Evolutionary conservation across 345 rosid species (phyloP).

Genomic region (Carallia brachiata): DNA sequence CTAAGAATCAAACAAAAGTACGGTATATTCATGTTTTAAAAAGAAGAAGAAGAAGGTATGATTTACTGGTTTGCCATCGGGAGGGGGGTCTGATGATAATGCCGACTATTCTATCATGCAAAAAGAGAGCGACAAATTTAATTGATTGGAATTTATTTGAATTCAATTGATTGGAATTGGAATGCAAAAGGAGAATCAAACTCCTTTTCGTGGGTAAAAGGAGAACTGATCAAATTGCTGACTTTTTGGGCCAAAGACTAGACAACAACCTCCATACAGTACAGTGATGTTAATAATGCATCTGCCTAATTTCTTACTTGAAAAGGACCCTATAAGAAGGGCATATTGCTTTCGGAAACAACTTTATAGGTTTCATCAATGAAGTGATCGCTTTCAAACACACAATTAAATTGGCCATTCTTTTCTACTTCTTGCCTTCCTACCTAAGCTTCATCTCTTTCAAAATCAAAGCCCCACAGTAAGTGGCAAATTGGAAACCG

Average conservation of each 20-base stretch:
- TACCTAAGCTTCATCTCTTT: conserved; percentile 5
- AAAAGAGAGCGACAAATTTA: no score
- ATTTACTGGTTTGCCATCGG: no score
- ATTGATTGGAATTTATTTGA: no score
- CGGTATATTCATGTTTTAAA: not conserved
- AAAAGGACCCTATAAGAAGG: conserved; percentile 20
- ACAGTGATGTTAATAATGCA: conserved; percentile 9
- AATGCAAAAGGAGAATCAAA: conserved; percentile 1
- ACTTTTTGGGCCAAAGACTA: conserved; percentile 10
- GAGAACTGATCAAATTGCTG: conserved; percentile 4
- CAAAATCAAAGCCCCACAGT: not conserved
- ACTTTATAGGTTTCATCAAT: conserved; percentile 11
- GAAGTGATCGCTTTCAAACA: conserved; percentile 15
- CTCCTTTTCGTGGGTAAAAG: not conserved
- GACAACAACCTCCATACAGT: not conserved
- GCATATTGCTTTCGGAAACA: conserved; percentile 5
- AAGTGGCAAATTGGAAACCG: not conserved
- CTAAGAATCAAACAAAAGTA: not conserved
- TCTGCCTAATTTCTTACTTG: conserved; percentile 21
- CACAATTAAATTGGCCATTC: not conserved
- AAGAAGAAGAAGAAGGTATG: not conserved
- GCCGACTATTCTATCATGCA: no score
- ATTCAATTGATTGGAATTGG: not conserved
- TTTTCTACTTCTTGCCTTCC: not conserved
- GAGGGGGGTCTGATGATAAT: no score